A percentile compares a stretch with the other conserved stretches of the same genome.
These are phyloP conservation scores for Fusarium decemcellulare DNA, from an alignment of 2,329 filamentous ascomycete species.

Conservation along the genomic window DNA sequence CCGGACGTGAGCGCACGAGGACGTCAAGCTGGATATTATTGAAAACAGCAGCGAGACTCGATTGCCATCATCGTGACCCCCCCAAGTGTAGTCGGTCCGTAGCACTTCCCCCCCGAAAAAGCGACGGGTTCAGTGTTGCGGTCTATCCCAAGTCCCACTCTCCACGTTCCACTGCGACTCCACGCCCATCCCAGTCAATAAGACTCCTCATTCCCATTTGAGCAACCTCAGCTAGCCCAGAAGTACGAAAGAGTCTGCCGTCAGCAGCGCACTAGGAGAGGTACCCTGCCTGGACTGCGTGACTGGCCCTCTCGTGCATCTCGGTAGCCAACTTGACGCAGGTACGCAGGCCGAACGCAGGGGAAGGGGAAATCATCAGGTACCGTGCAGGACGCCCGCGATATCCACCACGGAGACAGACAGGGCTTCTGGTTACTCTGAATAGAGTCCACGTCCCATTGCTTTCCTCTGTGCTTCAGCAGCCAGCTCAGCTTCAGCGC, in stretches of 20 bases:
- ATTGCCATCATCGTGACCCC: background rate
- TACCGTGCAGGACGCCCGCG: slow-evolving; percentile 31
- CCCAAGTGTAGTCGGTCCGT: background rate
- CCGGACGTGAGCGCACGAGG: slow-evolving; percentile 7
- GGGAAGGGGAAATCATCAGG: slow-evolving; percentile 42
- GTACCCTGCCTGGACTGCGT: slow-evolving; percentile 12
- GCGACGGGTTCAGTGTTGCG: slow-evolving; percentile 35
- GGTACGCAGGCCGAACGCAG: slow-evolving; percentile 34
- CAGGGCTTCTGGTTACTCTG: slow-evolving; percentile 11
- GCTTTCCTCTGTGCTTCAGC: background rate
- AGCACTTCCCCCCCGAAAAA: slow-evolving; percentile 9
- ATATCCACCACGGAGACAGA: slow-evolving; percentile 19
- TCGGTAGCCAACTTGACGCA: slow-evolving; percentile 29
- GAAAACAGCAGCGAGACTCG: slow-evolving; percentile 12
- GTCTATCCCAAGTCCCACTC: slow-evolving; percentile 39
- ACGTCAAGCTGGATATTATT: slow-evolving; percentile 4
- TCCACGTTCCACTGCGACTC: slow-evolving; percentile 44
- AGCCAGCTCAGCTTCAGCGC: slow-evolving; percentile 28
- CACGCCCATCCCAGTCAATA: slow-evolving; percentile 38
- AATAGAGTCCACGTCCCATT: slow-evolving; percentile 1
- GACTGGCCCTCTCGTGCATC: slow-evolving; percentile 21
- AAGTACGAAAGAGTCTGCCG: slow-evolving; percentile 19
- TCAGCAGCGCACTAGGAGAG: slow-evolving; percentile 24
- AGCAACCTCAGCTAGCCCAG: slow-evolving; percentile 8
- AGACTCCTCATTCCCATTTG: slow-evolving; percentile 26